A percentile compares a stretch with the other conserved stretches of the same genome.
Conservation (phyloP, 2,329 filamentous ascomycete genomes). For the Nemania diffusa region DNA sequence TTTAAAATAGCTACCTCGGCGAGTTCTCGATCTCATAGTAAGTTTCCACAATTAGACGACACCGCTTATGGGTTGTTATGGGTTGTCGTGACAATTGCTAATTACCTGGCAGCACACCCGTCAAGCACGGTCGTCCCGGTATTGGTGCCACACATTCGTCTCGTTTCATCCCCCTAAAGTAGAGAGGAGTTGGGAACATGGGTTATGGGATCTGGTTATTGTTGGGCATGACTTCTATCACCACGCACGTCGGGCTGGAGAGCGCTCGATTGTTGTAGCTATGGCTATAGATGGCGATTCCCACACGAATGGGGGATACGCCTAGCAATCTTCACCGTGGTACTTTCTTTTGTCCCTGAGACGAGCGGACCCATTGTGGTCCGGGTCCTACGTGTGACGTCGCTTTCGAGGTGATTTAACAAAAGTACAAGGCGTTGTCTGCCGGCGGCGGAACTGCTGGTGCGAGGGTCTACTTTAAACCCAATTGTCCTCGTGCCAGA, state of each 20-base stretch:
- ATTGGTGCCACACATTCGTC: constrained; percentile 99
- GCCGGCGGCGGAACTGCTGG: constrained; percentile 24
- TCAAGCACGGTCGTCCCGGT: constrained; percentile 99
- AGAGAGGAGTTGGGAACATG: constrained; percentile 32
- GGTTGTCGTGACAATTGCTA: constrained; percentile 53
- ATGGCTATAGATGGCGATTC: constrained; percentile 36
- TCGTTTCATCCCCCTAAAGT: constrained; percentile 99
- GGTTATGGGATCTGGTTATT: constrained; percentile 32
- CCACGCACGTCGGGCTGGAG: constrained; percentile 21
- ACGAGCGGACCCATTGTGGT: constrained; percentile 19
- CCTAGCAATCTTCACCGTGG: constrained; percentile 34
- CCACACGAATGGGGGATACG: constrained; percentile 29
- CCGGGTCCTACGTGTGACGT: constrained; percentile 30
- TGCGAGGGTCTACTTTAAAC: neutral
- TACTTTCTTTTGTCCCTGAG: constrained; percentile 36
- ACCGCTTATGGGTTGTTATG: neutral
- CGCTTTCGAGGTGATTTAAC: constrained; percentile 32
- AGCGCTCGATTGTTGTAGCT: constrained; percentile 34
- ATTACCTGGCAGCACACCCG: constrained; percentile 82
- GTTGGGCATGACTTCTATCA: constrained; percentile 29
- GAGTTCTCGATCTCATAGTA: constrained; percentile 99
- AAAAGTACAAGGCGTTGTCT: constrained; percentile 35
- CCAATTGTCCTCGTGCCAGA: neutral
- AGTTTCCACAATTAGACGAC: constrained; percentile 54
- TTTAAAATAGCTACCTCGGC: constrained; percentile 67